Evolutionary conservation across 345 rosid species (phyloP), one percentile per base, ranked within the genome.

Genomic region (Eucalyptus tenuipes): DNA sequence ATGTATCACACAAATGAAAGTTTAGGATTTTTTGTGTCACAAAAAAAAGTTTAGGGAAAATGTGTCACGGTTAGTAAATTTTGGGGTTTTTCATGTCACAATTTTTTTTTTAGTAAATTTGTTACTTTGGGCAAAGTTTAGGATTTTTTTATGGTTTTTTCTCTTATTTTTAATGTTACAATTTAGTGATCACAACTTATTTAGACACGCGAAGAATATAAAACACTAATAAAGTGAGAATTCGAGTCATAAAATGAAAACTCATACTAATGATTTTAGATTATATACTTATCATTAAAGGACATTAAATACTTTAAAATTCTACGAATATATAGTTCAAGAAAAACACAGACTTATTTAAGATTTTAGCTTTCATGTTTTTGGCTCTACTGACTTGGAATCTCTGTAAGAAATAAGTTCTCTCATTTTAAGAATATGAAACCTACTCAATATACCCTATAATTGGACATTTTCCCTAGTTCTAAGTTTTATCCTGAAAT

Each of bases 381-480:
- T 10, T 22, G 1, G 4, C 1, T 25, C 5, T 15, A 12, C 1
- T 27, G 6, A 27, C 1, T 27, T 27, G 2, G 7, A 59, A 27
- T 5, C 2, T 59, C 0, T 0, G 0, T 5, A 3, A 5, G 0
- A 27, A 59, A 59, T 1, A 25, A 59, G 8, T 59, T 59, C 2
- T 12, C 8, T 13, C 7, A 3, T 27, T 59, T 27, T 27, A 10
- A 12, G 7, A 12, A 59, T 11, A 24, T 27, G 66, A 11, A 57
- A 59, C 2, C 66, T 11, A 57, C 27, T 5, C 1, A 0, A 27
- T 0, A 59, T 59, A 5, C 0, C 0, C 1, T 11, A 3, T 11
- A 59, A 27, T 27, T 59, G 66, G 2, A 59, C 10, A 52, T 52
- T 52, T 27, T 59, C 31, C 7, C 1, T 1, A 3, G 5, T 11